These are phyloP conservation scores for Monilinia fructigena DNA, from an alignment of 2,329 filamentous ascomycete species.

Conservation along the genomic window DNA sequence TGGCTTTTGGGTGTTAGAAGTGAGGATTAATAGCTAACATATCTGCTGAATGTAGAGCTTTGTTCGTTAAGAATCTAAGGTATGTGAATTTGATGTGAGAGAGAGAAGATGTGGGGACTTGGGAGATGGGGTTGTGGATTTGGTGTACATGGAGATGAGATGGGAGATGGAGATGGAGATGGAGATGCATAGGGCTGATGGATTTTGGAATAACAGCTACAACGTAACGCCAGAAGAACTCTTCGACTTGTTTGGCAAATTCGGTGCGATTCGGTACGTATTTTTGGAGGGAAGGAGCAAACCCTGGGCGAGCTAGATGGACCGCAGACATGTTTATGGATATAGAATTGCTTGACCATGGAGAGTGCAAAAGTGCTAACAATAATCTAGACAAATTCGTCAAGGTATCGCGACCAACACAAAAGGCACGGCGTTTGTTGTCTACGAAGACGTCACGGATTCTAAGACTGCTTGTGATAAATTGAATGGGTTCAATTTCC, in stretches of 20 bases:
- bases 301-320: background rate
- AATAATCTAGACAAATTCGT: constrained; percentile 77
- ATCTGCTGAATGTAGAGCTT: constrained; percentile 65
- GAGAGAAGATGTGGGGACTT: constrained; percentile 8
- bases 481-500: constrained; percentile 99
- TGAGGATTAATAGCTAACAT: constrained; percentile 31
- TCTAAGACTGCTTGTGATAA: constrained; percentile 99
- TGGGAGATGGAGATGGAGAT: constrained; percentile 48
- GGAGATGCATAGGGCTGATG: constrained; percentile 55
- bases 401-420: constrained; percentile 96
- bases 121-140: constrained; percentile 12
- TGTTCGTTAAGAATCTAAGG: constrained; percentile 99
- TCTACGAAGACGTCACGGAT: constrained; percentile 99
- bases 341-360: constrained; percentile 20
- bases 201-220: constrained; percentile 62
- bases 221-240: constrained; percentile 98
- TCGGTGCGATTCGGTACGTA: constrained; percentile 86
- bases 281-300: constrained; percentile 3
- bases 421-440: constrained; percentile 97
- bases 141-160: constrained; percentile 41
- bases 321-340: background rate
- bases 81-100: constrained; percentile 45
- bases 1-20: background rate
- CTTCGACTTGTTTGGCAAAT: constrained; percentile 98
- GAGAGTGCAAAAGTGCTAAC: constrained; percentile 17